Evolutionary conservation across 495 filamentous ascomycete species (phyloP).

Genomic region (Trichoderma virens): DNA sequence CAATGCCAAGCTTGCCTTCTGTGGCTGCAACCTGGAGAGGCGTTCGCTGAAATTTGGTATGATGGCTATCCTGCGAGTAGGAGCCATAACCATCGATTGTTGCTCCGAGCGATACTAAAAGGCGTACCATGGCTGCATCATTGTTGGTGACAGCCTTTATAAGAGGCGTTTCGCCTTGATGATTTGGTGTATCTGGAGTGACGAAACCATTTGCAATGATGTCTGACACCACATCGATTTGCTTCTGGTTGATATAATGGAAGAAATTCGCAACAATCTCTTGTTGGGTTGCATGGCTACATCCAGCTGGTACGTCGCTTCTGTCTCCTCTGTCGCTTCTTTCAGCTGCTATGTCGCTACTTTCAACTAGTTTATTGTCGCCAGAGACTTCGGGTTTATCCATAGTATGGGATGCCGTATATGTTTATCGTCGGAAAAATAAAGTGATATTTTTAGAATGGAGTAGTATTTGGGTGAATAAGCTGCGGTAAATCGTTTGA

Average conservation of each 20-base stretch:
- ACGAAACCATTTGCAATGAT: conserved; percentile 19
- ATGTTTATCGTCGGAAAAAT: too few species aligned
- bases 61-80: not conserved
- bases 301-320: not conserved
- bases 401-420: too few species aligned
- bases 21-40: conserved; percentile 25
- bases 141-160: conserved; percentile 26
- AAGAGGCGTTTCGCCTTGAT: conserved; percentile 24
- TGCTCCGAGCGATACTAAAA: conserved; percentile 25
- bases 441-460: too few species aligned
- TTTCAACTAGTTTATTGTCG: too few species aligned
- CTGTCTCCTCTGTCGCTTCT: not conserved
- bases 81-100: conserved; percentile 18
- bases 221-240: conserved; percentile 16
- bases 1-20: conserved; percentile 20
- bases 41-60: conserved; percentile 16
- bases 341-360: not conserved
- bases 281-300: not conserved
- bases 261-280: conserved; percentile 19
- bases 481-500: too few species aligned
- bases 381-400: too few species aligned
- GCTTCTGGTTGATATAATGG: conserved; percentile 14
- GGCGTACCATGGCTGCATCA: conserved; percentile 22
- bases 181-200: conserved; percentile 22
- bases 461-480: too few species aligned